These are phyloP conservation scores for Nothophoma quercina DNA, from an alignment of 2,329 filamentous ascomycete genomes.

Conservation along the genomic window DNA sequence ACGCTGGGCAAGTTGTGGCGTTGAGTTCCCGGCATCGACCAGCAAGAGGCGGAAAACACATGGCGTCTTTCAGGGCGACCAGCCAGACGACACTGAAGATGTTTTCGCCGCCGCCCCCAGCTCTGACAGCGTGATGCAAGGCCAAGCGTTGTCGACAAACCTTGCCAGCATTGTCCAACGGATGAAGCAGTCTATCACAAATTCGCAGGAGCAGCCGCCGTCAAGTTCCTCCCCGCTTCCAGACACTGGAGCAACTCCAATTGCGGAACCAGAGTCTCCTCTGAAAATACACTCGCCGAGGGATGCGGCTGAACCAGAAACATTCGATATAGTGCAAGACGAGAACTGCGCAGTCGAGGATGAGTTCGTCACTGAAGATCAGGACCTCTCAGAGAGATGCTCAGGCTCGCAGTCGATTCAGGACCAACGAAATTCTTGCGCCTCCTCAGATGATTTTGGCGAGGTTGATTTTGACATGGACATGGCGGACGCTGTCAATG, in stretches of 20 bases:
- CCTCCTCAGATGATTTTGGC: slow-evolving; percentile 47
- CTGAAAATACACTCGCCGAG: slow-evolving; percentile 34
- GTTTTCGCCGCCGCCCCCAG: slow-evolving; percentile 41
- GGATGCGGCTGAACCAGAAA: not conserved
- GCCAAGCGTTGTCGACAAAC: slow-evolving; percentile 35
- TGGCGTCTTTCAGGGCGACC: slow-evolving; percentile 42
- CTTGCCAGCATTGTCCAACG: slow-evolving; percentile 50
- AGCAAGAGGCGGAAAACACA: slow-evolving; percentile 52
- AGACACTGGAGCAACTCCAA: slow-evolving; percentile 35
- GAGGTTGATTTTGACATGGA: slow-evolving; percentile 46
- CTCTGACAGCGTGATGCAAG: slow-evolving; percentile 41
- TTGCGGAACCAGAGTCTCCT: slow-evolving; percentile 37
- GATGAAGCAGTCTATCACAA: slow-evolving; percentile 55
- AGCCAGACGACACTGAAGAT: slow-evolving; percentile 32
- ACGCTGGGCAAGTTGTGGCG: slow-evolving; percentile 60
- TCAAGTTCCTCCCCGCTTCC: slow-evolving; percentile 59
- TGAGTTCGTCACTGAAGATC: slow-evolving; percentile 2
- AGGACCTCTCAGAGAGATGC: not conserved
- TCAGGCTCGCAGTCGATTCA: slow-evolving; percentile 12
- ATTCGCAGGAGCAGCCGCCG: slow-evolving; percentile 42
- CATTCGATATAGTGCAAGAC: slow-evolving; percentile 16
- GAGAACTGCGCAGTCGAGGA: slow-evolving; percentile 10
- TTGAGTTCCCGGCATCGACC: slow-evolving; percentile 55
- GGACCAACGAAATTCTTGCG: slow-evolving; percentile 19
- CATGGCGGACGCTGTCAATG: slow-evolving; percentile 37